These are phyloP conservation scores for Leptographium flavum DNA, from an alignment of 2,329 filamentous ascomycete genomes.

Conservation along the genomic window DNA sequence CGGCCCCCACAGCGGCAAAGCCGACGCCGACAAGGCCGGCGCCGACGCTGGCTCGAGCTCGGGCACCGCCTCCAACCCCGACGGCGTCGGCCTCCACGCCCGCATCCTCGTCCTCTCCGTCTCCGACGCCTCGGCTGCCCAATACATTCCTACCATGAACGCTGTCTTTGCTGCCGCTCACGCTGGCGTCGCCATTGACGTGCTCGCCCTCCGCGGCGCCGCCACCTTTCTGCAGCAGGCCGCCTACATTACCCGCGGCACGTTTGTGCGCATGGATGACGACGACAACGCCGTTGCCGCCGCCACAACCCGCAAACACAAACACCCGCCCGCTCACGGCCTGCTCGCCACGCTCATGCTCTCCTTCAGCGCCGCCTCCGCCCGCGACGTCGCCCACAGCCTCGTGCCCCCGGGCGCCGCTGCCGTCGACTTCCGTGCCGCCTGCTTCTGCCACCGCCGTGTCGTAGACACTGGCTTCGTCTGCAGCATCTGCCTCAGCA, in stretches of 20 bases:
- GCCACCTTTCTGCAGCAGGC: conserved; percentile 94
- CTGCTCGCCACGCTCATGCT: conserved; percentile 91
- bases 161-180: conserved; percentile 90
- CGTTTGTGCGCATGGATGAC: conserved; percentile 33
- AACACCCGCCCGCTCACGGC: conserved; percentile 51
- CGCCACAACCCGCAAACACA: not conserved
- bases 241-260: conserved; percentile 44
- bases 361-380: conserved; percentile 43
- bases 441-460: conserved; percentile 88
- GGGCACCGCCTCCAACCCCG: conserved; percentile 17
- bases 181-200: conserved; percentile 79
- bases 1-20: no score
- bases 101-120: conserved; percentile 86
- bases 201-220: conserved; percentile 70
- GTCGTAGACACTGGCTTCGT: conserved; percentile 91
- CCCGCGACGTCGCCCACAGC: conserved; percentile 12
- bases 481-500: conserved; percentile 91
- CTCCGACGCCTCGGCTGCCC: conserved; percentile 67
- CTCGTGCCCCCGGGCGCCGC: conserved; percentile 70
- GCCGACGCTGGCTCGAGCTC: conserved; percentile 8
- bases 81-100: conserved; percentile 44
- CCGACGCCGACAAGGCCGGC: conserved; percentile 9
- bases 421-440: conserved; percentile 90
- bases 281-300: not conserved
- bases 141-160: conserved; percentile 99